phyloP scores from a whole-genome alignment of 2,329 filamentous ascomycete genomes.

The Monilinia laxa region DNA sequence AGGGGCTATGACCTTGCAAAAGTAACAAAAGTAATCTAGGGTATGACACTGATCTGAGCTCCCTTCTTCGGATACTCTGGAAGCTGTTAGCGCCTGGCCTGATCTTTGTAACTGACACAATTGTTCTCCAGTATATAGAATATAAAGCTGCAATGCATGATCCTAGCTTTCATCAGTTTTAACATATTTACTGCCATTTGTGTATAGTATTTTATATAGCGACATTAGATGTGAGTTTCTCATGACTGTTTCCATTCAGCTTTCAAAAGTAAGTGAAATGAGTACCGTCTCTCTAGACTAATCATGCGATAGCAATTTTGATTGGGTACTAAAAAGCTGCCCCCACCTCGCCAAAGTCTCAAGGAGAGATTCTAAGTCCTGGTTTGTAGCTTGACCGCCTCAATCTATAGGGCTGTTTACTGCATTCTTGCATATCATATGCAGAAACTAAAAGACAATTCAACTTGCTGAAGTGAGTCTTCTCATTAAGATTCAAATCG shows the following conservation, averaged over 20 bases:
- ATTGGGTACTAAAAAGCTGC: neutral
- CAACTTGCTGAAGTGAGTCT: slow-evolving; percentile 31
- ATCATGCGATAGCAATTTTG: neutral
- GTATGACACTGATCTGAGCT: slow-evolving; percentile 20
- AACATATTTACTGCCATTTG: neutral
- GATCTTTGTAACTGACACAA: slow-evolving; percentile 1
- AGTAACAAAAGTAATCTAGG: slow-evolving; percentile 4
- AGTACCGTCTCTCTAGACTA: neutral
- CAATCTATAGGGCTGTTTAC: slow-evolving; percentile 23
- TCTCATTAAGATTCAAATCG: slow-evolving; percentile 30
- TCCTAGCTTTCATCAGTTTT: slow-evolving; percentile 1
- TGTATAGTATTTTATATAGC: neutral
- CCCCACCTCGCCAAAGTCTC: neutral
- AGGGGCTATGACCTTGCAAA: slow-evolving; percentile 9
- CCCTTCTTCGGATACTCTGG: slow-evolving; percentile 33
- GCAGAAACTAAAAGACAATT: slow-evolving; percentile 25
- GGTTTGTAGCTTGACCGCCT: slow-evolving; percentile 26
- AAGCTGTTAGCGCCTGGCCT: slow-evolving; percentile 17
- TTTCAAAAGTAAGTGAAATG: neutral
- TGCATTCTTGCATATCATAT: slow-evolving; percentile 29
- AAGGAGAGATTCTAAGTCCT: neutral
- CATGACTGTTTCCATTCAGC: neutral
- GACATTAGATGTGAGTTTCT: neutral
- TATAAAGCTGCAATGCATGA: neutral
- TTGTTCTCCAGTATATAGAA: neutral